These are phyloP conservation scores for Artemisia annua DNA, from an alignment of 129 eudicot species.

Conservation along the genomic window DNA sequence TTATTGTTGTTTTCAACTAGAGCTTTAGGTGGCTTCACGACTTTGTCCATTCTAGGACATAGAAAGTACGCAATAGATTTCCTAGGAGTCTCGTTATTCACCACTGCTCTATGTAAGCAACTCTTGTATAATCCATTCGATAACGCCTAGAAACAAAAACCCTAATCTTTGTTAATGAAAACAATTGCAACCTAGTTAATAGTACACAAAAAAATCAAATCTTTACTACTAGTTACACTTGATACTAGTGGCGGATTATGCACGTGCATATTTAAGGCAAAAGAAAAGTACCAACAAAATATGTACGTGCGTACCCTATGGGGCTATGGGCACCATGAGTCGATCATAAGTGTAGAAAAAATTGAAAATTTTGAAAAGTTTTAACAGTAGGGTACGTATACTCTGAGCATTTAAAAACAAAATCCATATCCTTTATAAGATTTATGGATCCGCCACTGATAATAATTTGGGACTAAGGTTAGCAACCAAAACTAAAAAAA, in stretches of 20 bases:
- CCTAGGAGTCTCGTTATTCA: constrained; percentile 59
- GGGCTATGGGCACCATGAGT: too few relatives aligned
- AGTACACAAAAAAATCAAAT: not conserved
- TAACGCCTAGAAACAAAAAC: constrained; percentile 55
- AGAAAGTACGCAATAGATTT: constrained; percentile 84
- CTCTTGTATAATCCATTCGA: constrained; percentile 93
- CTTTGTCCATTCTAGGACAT: constrained; percentile 63
- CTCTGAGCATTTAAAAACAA: too few relatives aligned
- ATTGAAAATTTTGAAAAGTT: too few relatives aligned
- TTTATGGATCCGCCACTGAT: too few relatives aligned
- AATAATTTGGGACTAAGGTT: not conserved
- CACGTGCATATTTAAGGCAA: too few relatives aligned
- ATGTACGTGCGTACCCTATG: too few relatives aligned
- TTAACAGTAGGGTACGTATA: too few relatives aligned
- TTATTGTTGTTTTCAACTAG: constrained; percentile 32
- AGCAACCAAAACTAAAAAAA: too few relatives aligned
- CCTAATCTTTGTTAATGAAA: constrained; percentile 16
- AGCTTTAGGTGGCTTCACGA: constrained; percentile 64
- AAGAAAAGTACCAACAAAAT: too few relatives aligned
- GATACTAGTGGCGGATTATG: not conserved
- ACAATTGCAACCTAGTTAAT: not conserved
- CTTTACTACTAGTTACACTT: not conserved
- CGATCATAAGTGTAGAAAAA: too few relatives aligned
- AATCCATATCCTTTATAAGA: too few relatives aligned
- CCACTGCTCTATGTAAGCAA: constrained; percentile 92